These are phyloP conservation scores for Purpureocillium lavendulum DNA, from an alignment of 2,329 filamentous ascomycete species.

Conservation along the genomic window DNA sequence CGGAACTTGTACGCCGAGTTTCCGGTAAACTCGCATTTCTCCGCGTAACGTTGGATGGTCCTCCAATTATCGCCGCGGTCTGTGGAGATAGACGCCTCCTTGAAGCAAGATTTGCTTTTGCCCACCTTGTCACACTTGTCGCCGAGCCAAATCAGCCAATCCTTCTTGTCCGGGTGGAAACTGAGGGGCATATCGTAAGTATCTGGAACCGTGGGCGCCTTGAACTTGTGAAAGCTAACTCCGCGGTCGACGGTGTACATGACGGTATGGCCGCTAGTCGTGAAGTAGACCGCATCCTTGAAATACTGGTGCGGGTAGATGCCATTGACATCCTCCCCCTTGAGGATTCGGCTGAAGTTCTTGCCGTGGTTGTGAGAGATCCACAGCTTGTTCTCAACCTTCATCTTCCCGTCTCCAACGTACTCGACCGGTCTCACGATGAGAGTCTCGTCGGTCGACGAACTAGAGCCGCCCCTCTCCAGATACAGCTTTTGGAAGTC, in stretches of 20 bases:
- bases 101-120: conserved; percentile 52
- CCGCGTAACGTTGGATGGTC: conserved; percentile 62
- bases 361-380: conserved; percentile 84
- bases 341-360: conserved; percentile 64
- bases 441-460: conserved; percentile 62
- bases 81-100: conserved; percentile 65
- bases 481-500: conserved; percentile 61
- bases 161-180: conserved; percentile 79
- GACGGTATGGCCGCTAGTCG: conserved; percentile 58
- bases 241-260: conserved; percentile 80
- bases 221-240: conserved; percentile 62
- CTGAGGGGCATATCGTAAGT: conserved; percentile 40
- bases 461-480: conserved; percentile 60
- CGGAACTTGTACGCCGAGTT: conserved; percentile 48
- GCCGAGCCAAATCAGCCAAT: conserved; percentile 91
- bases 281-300: conserved; percentile 80
- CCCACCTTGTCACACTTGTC: conserved; percentile 53
- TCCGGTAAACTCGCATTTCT: conserved; percentile 81
- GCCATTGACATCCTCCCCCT: conserved; percentile 57
- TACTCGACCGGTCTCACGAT: conserved; percentile 41
- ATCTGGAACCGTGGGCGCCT: conserved; percentile 50
- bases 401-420: conserved; percentile 16
- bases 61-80: conserved; percentile 79
- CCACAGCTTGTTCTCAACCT: conserved; percentile 51
- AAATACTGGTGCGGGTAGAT: conserved; percentile 75